A percentile compares a stretch with the other conserved stretches of the same genome.
These are phyloP conservation scores for Paramecium primaurelia DNA, from an alignment of 73 alveolate genomes.

Conservation along the genomic window DNA sequence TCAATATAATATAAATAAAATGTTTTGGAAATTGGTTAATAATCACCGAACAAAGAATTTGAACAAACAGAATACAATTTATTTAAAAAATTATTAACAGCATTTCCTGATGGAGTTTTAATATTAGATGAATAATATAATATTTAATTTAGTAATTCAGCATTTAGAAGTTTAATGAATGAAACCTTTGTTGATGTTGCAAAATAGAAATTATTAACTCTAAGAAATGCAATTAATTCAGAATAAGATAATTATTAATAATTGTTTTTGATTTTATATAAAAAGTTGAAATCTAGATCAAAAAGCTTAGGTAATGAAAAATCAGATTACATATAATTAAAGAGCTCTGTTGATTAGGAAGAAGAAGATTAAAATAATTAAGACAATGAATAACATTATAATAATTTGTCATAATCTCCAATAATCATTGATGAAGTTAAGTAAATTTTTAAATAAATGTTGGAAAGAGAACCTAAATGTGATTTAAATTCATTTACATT, in stretches of 20 bases:
- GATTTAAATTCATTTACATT: not conserved
- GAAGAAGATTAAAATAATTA: not conserved
- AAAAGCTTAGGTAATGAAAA: not conserved
- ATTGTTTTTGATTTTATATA: not conserved
- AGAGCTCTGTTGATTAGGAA: not conserved
- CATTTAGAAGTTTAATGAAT: not conserved
- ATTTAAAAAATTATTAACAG: not conserved
- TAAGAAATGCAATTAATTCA: not conserved
- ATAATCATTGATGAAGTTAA: not conserved
- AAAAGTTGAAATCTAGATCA: not conserved
- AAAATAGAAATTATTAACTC: not conserved
- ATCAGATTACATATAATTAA: not conserved
- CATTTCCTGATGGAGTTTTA: slow-evolving; percentile 43
- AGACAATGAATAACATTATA: not conserved
- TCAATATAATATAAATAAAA: not conserved
- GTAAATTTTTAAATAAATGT: slow-evolving; percentile 9
- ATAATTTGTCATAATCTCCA: slow-evolving; percentile 13
- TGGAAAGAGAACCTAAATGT: not conserved
- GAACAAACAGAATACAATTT: slow-evolving; percentile 3
- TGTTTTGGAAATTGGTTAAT: not conserved
- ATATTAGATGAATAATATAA: not conserved
- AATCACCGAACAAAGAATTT: not conserved
- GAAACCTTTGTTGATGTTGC: not conserved
- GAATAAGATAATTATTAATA: slow-evolving; percentile 14
- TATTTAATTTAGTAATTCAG: not conserved